Percentiles rank a stretch among this genome's conserved stretches.
Conservation (phyloP, 768 basidiomycete genomes). For the Termitomyces sp. region DNA sequence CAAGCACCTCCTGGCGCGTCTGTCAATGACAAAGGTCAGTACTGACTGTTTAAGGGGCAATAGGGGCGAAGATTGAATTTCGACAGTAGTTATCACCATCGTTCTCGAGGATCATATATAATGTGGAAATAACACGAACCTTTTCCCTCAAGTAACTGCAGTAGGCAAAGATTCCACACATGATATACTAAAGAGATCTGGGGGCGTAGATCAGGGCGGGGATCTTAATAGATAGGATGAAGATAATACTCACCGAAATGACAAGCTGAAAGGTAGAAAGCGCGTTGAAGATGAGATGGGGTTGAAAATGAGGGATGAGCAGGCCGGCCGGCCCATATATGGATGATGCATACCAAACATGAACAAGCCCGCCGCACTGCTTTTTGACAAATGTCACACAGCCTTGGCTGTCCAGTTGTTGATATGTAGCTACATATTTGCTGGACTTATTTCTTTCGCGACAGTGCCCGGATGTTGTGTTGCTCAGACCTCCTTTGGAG, state of each 20-base stretch:
- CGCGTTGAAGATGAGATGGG: constrained; percentile 17
- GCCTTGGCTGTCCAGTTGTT: constrained; percentile 1
- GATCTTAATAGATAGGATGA: neutral
- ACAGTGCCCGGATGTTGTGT: neutral
- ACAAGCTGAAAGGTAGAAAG: constrained; percentile 16
- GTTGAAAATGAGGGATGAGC: constrained; percentile 7
- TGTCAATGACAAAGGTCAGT: constrained; percentile 26
- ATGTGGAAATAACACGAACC: constrained; percentile 40
- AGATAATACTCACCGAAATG: constrained; percentile 11
- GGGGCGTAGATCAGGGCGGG: neutral
- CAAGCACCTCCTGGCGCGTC: constrained; percentile 88
- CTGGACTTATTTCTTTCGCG: neutral
- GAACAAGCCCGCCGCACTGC: constrained; percentile 22
- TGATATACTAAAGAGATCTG: constrained; percentile 24
- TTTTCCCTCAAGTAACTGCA: constrained; percentile 94
- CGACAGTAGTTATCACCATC: neutral
- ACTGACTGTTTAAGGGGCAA: neutral
- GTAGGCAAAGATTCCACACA: constrained; percentile 98
- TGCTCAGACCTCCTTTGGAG: neutral
- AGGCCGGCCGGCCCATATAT: constrained; percentile 15
- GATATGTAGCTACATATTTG: neutral
- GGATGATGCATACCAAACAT: constrained; percentile 21
- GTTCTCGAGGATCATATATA: neutral
- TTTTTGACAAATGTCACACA: constrained; percentile 12
- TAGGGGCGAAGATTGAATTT: neutral